Percentiles rank a stretch among this genome's conserved stretches.
Evolutionary conservation across 106 monocot genomes (phyloP).

Genomic region (Allium fistulosum): DNA sequence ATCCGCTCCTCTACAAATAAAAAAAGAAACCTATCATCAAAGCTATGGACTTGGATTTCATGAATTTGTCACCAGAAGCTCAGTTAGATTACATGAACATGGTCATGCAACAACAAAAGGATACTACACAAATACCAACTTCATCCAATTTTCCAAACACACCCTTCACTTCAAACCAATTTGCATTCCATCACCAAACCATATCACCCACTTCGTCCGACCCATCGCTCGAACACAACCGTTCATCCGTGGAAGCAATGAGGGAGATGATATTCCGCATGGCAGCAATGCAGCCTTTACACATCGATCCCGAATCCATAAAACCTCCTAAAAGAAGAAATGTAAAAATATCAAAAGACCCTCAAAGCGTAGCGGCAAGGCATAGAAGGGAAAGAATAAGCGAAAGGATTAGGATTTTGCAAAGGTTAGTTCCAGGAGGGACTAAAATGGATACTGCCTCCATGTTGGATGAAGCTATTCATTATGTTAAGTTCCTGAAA

Average conservation of each 20-base stretch:
- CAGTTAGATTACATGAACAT: conserved; percentile 34
- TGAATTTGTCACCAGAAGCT: neutral
- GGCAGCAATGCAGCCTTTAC: conserved; percentile 86
- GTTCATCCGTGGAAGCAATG: conserved; percentile 48
- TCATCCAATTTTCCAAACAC: neutral
- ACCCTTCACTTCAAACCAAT: neutral
- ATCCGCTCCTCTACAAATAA: neutral
- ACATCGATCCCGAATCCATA: conserved; percentile 77
- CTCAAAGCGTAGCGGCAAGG: conserved; percentile 92
- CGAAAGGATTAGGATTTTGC: conserved; percentile 76
- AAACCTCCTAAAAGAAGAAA: conserved; percentile 80
- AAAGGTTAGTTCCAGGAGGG: conserved; percentile 74
- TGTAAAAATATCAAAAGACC: conserved; percentile 81
- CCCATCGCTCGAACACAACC: neutral
- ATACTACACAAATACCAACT: neutral
- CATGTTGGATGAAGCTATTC: conserved; percentile 87
- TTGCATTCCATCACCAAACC: neutral
- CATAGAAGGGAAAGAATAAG: conserved; percentile 82
- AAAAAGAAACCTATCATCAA: too few species aligned
- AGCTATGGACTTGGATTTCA: neutral
- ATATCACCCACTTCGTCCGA: neutral
- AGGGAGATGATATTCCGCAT: conserved; percentile 85
- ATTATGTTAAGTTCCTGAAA: conserved; percentile 91
- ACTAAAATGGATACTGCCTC: conserved; percentile 97
- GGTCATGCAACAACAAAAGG: conserved; percentile 22